Base-by-base conservation (phyloP, 257 asterid genomes). In the Primulina huaijiensis region DNA sequence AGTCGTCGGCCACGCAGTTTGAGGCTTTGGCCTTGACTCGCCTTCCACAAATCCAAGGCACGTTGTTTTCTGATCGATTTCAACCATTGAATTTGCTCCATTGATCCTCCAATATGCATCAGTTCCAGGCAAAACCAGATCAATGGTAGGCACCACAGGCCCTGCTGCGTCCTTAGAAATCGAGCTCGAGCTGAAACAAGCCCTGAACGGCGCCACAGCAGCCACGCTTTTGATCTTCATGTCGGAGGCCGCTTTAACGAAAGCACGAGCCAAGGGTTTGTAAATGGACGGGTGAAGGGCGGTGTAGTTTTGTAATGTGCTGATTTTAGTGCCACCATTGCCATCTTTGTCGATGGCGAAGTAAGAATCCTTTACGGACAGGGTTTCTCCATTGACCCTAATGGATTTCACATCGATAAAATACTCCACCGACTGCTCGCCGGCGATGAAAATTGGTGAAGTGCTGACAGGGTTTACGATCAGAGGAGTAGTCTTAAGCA, bases 21-120 rank as follows among this genome's bases (percentile, higher is more conserved):
- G 16, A 38, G 3, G 3, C 50, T 11, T 38, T 38, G 16, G 50
- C 50, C 31, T 23, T 31, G 72, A 19, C 0, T 92, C 90, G 0
- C 77, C 94, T 25, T 87, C 90, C 59, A 89, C 84, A 29, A 89
- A 79, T 2, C 70, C 94, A 17, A 89, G 79, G 52, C 95, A 88
- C 40, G 50, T 57, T 0, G 82, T 86, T 34, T 76, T 70, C 67
- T 76, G 53, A 68, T 75, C 83, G n/a, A 90, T 59, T 65, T 75
- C 78, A 1, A 88, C 91, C 87, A 90, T 77, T 14, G 87, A 76
- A 29, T 86, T 86, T 1, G 57, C 79, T 21, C 89, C 89, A 0
- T 29, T 10, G 0, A 83, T 82, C 77, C 78, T 76, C 91, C 91
- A 86, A 33, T 43, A 58, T 40, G 77, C 86, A 40, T 77, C 79